Conservation (phyloP, 306 rosid species). For the Sicyos baderoa region DNA sequence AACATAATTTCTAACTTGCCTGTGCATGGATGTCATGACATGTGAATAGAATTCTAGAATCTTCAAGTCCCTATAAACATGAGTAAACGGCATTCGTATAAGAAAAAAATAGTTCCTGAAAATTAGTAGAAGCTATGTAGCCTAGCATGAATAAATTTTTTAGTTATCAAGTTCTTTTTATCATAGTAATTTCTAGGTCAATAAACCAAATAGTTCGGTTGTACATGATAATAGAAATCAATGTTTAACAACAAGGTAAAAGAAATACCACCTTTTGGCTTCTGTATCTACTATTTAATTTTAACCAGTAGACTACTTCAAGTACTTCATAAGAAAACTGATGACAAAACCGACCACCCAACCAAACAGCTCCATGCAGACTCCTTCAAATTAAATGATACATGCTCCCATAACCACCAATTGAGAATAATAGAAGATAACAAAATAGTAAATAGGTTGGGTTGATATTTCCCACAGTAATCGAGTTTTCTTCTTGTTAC, state of each 20-base stretch:
- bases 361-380: background rate
- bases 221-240: background rate
- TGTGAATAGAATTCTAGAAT: slow-evolving; percentile 12
- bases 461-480: background rate
- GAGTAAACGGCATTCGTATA: background rate
- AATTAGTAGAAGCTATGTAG: background rate
- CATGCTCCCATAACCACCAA: background rate
- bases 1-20: background rate
- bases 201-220: background rate
- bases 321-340: slow-evolving; percentile 1
- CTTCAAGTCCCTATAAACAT: slow-evolving; percentile 15
- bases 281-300: background rate
- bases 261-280: background rate
- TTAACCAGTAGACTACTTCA: background rate
- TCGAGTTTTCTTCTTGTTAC: background rate
- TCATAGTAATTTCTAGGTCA: background rate
- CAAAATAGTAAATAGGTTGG: background rate
- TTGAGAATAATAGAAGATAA: background rate
- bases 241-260: background rate
- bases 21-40: slow-evolving; percentile 15
- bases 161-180: background rate
- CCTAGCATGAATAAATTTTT: background rate
- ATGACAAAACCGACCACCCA: background rate
- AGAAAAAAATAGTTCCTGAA: background rate
- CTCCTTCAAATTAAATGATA: background rate